Percentiles rank a stretch among this genome's conserved stretches.
Conservation (phyloP, 768 basidiomycete genomes). For the Suillus discolor region DNA sequence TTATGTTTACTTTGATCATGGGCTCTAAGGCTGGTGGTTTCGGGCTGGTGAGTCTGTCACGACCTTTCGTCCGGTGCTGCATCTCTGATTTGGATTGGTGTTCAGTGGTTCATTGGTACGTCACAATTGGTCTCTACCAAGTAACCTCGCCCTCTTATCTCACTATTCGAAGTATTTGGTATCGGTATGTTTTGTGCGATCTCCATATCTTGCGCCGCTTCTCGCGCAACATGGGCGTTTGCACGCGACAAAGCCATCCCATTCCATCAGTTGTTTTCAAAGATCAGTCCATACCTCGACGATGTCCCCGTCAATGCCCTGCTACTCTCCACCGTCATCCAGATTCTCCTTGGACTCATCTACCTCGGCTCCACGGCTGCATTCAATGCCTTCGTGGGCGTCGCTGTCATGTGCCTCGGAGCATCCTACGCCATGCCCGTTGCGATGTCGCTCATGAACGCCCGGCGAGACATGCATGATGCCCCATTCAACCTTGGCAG, state of each 20-base stretch:
- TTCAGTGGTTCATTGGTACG: slow-evolving; percentile 47
- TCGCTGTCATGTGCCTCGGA: slow-evolving; percentile 66
- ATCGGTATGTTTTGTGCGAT: slow-evolving; percentile 64
- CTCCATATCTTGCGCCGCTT: slow-evolving; percentile 68
- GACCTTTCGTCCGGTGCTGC: slow-evolving; percentile 2
- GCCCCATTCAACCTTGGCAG: slow-evolving; percentile 55
- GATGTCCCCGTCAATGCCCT: slow-evolving; percentile 65
- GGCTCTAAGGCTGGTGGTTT: slow-evolving; percentile 64
- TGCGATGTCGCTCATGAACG: slow-evolving; percentile 49
- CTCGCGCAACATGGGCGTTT: slow-evolving; percentile 73
- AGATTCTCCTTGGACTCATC: slow-evolving; percentile 62
- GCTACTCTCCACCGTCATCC: slow-evolving; percentile 57
- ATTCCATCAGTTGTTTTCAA: slow-evolving; percentile 48
- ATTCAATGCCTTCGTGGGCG: slow-evolving; percentile 70
- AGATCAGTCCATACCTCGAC: slow-evolving; percentile 40
- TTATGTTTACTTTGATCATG: slow-evolving; percentile 67
- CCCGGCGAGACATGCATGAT: slow-evolving; percentile 45
- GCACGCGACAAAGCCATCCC: slow-evolving; percentile 70
- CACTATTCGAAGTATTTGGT: slow-evolving; percentile 46
- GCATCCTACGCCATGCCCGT: slow-evolving; percentile 66
- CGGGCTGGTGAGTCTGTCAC: slow-evolving; percentile 46
- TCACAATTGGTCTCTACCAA: slow-evolving; percentile 7
- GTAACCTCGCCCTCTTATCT: not conserved
- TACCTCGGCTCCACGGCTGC: slow-evolving; percentile 64
- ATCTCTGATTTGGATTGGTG: slow-evolving; percentile 8